Conservation (phyloP, 1,284 basidiomycete genomes). For the Tetrapyrgos nigripes region DNA sequence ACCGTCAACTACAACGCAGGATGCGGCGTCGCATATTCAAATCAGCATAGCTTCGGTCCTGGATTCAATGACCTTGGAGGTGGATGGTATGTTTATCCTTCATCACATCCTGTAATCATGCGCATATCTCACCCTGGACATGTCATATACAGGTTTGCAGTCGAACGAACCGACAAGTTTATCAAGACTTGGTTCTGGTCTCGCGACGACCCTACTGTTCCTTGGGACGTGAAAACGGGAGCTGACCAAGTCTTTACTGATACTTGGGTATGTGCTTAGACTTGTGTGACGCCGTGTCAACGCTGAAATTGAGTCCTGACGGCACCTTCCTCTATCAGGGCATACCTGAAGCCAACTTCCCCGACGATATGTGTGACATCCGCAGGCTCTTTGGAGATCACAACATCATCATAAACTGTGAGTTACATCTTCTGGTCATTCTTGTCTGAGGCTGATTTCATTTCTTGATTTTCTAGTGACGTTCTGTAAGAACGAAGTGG, state of each 20-base stretch:
- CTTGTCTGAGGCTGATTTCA: not conserved
- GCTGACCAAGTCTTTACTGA: constrained; percentile 42
- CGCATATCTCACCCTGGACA: not conserved
- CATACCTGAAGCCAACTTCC: constrained; percentile 40
- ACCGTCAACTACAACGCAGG: constrained; percentile 63
- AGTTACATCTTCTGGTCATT: not conserved
- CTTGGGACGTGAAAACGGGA: constrained; percentile 47
- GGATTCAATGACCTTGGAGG: constrained; percentile 65
- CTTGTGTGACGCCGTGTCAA: too few relatives aligned
- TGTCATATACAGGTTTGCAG: constrained; percentile 53
- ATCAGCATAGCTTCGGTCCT: constrained; percentile 57
- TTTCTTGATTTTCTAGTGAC: constrained; percentile 28
- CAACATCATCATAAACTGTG: constrained; percentile 43
- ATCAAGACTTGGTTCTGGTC: constrained; percentile 63
- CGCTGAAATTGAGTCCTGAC: too few relatives aligned
- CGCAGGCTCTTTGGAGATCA: constrained; percentile 37
- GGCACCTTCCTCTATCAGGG: too few relatives aligned
- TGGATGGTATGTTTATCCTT: constrained; percentile 56
- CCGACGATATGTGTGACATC: constrained; percentile 37
- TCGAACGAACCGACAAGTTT: constrained; percentile 49
- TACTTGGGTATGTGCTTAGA: constrained; percentile 45
- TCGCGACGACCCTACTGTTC: constrained; percentile 40
- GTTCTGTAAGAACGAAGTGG: constrained; percentile 42
- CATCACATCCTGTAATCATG: not conserved
- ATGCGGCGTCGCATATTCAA: constrained; percentile 61